phyloP scores from a whole-genome alignment of 495 filamentous ascomycete genomes.

The Xylaria bambusicola region DNA sequence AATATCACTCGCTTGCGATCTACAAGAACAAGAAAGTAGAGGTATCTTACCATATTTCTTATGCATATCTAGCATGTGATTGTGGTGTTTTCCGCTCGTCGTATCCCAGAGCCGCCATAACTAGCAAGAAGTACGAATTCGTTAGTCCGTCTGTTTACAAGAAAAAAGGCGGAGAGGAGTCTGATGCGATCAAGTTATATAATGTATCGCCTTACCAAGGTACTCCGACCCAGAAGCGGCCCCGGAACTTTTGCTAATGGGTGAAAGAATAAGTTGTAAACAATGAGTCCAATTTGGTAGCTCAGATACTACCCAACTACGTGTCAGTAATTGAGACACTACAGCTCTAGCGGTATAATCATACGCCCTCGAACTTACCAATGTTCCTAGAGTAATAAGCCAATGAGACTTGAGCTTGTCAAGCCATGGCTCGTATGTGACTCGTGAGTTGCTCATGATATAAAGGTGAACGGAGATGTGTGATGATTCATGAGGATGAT shows the following conservation, averaged over 20 bases:
- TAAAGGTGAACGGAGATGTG: too few species aligned
- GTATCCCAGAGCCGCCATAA: neutral
- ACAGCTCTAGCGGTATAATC: too few species aligned
- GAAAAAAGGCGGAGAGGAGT: too few species aligned
- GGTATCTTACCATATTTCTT: conserved; percentile 4
- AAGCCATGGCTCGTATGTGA: neutral
- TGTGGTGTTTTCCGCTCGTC: neutral
- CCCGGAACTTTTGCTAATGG: conserved; percentile 1
- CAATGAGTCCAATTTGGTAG: neutral
- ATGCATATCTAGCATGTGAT: neutral
- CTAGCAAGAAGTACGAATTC: neutral
- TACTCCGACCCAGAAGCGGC: neutral
- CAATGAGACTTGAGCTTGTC: neutral
- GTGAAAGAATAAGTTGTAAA: conserved; percentile 5
- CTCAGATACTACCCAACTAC: neutral
- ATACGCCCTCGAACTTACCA: neutral
- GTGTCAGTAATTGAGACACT: too few species aligned
- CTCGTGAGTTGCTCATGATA: too few species aligned
- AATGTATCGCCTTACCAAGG: neutral
- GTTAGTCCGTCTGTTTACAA: too few species aligned
- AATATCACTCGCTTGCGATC: neutral
- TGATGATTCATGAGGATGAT: neutral
- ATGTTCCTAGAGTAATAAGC: neutral
- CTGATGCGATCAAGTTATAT: neutral
- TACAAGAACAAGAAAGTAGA: neutral